These are phyloP conservation scores for Botrytis fragariae DNA, from an alignment of 2,329 filamentous ascomycete species.

Conservation along the genomic window DNA sequence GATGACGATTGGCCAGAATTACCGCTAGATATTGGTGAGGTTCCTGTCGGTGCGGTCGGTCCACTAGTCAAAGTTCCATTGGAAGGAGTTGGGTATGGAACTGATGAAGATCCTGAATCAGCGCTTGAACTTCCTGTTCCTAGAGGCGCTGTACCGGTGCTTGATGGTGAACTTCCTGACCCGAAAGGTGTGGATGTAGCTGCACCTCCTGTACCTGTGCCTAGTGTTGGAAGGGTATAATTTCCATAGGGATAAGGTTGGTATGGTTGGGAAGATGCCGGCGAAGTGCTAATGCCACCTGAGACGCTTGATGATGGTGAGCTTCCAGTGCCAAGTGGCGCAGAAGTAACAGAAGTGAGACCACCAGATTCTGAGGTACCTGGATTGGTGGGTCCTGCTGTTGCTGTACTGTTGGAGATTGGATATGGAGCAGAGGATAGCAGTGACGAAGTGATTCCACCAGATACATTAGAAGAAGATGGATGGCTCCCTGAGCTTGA, in stretches of 20 bases:
- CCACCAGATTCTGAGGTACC: background rate
- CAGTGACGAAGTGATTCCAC: constrained; percentile 10
- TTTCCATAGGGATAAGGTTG: constrained; percentile 10
- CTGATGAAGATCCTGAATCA: constrained; percentile 16
- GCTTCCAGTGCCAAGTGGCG: background rate
- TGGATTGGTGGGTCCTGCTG: constrained; percentile 19
- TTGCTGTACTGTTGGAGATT: constrained; percentile 18
- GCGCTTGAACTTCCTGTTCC: constrained; percentile 18
- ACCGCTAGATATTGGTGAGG: background rate
- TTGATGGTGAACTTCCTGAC: constrained; percentile 18
- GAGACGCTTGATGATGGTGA: constrained; percentile 18
- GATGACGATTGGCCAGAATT: background rate
- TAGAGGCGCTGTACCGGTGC: background rate
- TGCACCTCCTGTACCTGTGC: constrained; percentile 6
- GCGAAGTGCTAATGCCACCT: constrained; percentile 15
- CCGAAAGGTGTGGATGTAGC: background rate
- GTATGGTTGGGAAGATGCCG: constrained; percentile 12
- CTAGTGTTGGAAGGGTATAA: constrained; percentile 6
- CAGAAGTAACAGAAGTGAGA: background rate
- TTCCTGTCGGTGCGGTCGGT: constrained; percentile 20
- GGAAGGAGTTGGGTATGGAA: constrained; percentile 20
- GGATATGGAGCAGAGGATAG: constrained; percentile 22
- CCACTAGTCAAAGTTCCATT: constrained; percentile 20
- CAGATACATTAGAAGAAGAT: constrained; percentile 9
- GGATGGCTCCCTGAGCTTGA: background rate